Percentiles rank a stretch among this genome's conserved stretches.
Conservation (phyloP, 805 yeast genomes). For the Kurtzmaniella cleridarum region DNA sequence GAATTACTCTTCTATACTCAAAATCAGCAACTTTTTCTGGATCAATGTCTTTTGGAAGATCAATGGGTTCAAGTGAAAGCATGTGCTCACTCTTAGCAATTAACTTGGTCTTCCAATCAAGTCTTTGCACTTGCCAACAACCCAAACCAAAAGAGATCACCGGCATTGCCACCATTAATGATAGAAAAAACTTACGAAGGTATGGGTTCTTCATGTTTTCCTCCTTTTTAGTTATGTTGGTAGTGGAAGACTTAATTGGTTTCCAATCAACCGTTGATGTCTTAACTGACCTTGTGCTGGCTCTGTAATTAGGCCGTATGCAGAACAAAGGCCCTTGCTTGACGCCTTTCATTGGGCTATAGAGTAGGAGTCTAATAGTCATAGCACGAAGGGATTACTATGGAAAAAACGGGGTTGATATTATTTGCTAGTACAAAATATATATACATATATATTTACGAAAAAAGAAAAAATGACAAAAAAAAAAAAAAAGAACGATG, state of each 20-base stretch:
- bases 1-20: constrained; percentile 75
- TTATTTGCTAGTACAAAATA: too few relatives aligned
- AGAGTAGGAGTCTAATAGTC: too few relatives aligned
- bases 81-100: constrained; percentile 81
- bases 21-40: constrained; percentile 65
- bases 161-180: constrained; percentile 70
- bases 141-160: constrained; percentile 80
- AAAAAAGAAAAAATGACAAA: too few relatives aligned
- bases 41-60: constrained; percentile 58
- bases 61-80: constrained; percentile 62
- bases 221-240: constrained; percentile 33
- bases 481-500: too few relatives aligned
- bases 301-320: neutral
- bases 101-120: constrained; percentile 82
- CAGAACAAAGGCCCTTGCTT: neutral
- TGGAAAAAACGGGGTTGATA: too few relatives aligned
- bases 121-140: constrained; percentile 84
- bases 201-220: constrained; percentile 31
- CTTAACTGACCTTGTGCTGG: constrained; percentile 32
- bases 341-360: too few relatives aligned
- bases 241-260: constrained; percentile 53
- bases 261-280: constrained; percentile 82
- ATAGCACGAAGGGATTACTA: too few relatives aligned
- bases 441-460: neutral
- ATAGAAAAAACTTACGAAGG: constrained; percentile 36